Evolutionary conservation across 805 yeast genomes (phyloP).

Genomic region (Kodamaea hsintzibuensis): DNA sequence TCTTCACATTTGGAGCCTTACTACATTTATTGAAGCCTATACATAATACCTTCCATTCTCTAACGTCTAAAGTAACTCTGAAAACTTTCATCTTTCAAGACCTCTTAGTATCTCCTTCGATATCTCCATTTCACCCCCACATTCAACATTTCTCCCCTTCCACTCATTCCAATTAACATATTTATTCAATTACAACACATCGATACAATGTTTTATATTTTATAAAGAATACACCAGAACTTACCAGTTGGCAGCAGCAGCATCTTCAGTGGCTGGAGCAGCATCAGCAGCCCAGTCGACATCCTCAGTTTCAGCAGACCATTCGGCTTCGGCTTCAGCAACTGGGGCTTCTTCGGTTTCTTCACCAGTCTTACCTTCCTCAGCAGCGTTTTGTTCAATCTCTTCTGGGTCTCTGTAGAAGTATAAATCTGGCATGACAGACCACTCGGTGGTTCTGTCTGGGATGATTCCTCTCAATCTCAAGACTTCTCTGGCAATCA

Average conservation of each 20-base stretch:
- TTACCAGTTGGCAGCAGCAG: conserved; percentile 59
- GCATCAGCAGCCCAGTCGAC: conserved; percentile 68
- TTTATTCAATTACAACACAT: background rate
- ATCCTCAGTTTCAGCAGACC: conserved; percentile 57
- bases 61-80: no score
- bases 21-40: no score
- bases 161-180: background rate
- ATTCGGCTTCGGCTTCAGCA: conserved; percentile 57
- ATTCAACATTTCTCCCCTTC: background rate
- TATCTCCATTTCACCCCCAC: no score
- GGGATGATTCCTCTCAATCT: conserved; percentile 98
- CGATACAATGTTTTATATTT: background rate
- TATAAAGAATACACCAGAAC: conserved; percentile 4
- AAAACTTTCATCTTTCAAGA: no score
- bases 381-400: conserved; percentile 76
- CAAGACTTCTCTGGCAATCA: conserved; percentile 97
- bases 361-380: conserved; percentile 53
- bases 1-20: no score
- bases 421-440: conserved; percentile 99
- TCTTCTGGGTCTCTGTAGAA: conserved; percentile 99
- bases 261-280: conserved; percentile 69
- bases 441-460: conserved; percentile 96
- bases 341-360: conserved; percentile 62
- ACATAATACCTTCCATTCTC: no score
- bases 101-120: no score